Evolutionary conservation across 305 asterid genomes (phyloP), one percentile per base, ranked within the genome.

Genomic region (Rubia tinctorum): DNA sequence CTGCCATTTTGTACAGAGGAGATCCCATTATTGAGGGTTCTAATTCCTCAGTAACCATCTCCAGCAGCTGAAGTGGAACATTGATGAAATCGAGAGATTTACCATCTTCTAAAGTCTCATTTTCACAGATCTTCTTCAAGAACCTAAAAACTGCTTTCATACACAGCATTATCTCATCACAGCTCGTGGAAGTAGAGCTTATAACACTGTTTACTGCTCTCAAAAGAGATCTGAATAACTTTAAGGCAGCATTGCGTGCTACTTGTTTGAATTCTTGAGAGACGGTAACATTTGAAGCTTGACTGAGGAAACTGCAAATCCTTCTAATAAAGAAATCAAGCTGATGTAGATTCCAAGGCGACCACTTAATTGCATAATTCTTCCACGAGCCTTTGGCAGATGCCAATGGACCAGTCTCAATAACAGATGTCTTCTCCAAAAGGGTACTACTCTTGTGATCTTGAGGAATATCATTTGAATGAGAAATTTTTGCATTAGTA

Each of bases 1-100:
- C 47, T 68, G 66, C 69, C 83, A 88, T 81, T 83, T 87, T 86
- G 87, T 89, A 91, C 30, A 89, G 91, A 82, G 88, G 91, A 75
- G 93, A 89, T 78, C 76, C 87, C 73, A 92, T 77, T 77, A 85
- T 78, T 58, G 86, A 82, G 58, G 93, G 82, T 75, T 86, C 88
- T 85, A 92, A 70, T 73, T 77, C 88, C 86, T 82, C 86, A 39
- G 81, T 70, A 34, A 77, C 91, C 85, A 81, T 80, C 81, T 82
- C 84, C 71, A 91, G 73, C 81, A 88, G 84, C 72, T 78, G 74
- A 77, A 87, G 89, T 81, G 88, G 80, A 34, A 78, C 73, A 44
- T 66, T 73, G 25, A 75, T 76, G 64, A 76, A 71, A 78, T 75
- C 76, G 78, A 66, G 58, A 71, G 62, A 72, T 60, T 74, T 66